These are phyloP conservation scores for Diaporthe sp. DNA, from an alignment of 2,329 filamentous ascomycete species.

Conservation along the genomic window DNA sequence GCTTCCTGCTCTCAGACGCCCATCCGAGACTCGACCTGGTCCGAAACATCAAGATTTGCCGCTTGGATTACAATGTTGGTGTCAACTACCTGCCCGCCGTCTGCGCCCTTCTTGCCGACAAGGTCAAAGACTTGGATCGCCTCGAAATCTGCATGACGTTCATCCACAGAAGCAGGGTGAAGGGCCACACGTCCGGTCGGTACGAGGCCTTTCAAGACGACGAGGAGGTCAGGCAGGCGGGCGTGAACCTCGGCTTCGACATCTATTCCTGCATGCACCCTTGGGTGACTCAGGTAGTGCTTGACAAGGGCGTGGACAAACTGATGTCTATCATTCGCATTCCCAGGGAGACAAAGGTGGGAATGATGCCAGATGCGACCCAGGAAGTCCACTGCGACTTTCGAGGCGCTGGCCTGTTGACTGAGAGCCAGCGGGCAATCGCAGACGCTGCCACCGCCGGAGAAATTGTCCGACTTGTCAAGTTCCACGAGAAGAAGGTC, in stretches of 20 bases:
- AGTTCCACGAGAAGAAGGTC: neutral
- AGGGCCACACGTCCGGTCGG: no score
- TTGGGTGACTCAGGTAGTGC: slow-evolving; percentile 14
- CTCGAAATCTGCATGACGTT: neutral
- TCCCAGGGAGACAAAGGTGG: neutral
- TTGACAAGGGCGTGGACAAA: neutral
- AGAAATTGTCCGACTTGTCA: neutral
- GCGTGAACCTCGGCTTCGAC: neutral
- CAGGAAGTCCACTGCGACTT: neutral
- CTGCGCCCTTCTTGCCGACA: neutral
- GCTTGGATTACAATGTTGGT: neutral
- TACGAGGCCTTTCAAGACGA: neutral
- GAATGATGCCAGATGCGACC: no score
- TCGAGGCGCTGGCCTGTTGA: neutral
- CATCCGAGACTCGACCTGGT: neutral
- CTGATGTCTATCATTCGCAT: neutral
- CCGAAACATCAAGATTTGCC: neutral
- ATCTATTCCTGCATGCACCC: slow-evolving; percentile 13
- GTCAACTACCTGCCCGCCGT: neutral
- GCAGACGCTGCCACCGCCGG: neutral
- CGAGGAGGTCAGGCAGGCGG: neutral
- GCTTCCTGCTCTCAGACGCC: neutral
- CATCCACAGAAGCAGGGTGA: neutral
- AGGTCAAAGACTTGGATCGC: neutral
- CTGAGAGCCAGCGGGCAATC: neutral